A percentile compares a stretch with the other conserved stretches of the same genome.
phyloP scores from a whole-genome alignment of 306 rosid genomes.

The Cicer pinnatifidum region DNA sequence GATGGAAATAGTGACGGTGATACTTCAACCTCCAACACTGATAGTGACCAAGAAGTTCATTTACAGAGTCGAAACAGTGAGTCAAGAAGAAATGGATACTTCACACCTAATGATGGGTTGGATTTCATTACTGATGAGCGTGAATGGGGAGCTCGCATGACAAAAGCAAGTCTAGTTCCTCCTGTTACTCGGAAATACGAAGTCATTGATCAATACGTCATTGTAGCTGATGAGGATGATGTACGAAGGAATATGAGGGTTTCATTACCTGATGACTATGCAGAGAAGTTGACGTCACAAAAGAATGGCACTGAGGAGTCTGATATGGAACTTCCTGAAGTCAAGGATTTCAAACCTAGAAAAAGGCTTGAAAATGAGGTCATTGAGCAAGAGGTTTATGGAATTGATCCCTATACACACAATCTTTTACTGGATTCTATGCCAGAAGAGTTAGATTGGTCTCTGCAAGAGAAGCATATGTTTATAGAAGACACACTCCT shows the following conservation, averaged over 20 bases:
- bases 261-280: conserved; percentile 92
- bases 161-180: conserved; percentile 97
- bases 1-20: conserved; percentile 76
- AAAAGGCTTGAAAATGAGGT: conserved; percentile 87
- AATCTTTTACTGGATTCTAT: conserved; percentile 98
- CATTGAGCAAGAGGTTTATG: conserved; percentile 96
- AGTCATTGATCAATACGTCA: conserved; percentile 78
- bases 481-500: conserved; percentile 91
- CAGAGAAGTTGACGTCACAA: conserved; percentile 83
- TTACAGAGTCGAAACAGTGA: conserved; percentile 59
- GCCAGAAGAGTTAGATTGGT: conserved; percentile 85
- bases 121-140: conserved; percentile 80
- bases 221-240: conserved; percentile 90
- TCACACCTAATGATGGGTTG: conserved; percentile 56
- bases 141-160: conserved; percentile 99
- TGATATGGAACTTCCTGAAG: conserved; percentile 99
- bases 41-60: conserved; percentile 64
- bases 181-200: conserved; percentile 98
- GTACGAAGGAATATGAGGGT: conserved; percentile 91
- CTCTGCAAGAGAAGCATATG: conserved; percentile 75
- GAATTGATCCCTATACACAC: conserved; percentile 97
- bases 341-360: conserved; percentile 92
- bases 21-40: conserved; percentile 67
- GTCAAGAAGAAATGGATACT: conserved; percentile 65
- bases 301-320: conserved; percentile 94